Conservation (phyloP, 768 basidiomycete species). For the Melanogaster broomeanus region DNA sequence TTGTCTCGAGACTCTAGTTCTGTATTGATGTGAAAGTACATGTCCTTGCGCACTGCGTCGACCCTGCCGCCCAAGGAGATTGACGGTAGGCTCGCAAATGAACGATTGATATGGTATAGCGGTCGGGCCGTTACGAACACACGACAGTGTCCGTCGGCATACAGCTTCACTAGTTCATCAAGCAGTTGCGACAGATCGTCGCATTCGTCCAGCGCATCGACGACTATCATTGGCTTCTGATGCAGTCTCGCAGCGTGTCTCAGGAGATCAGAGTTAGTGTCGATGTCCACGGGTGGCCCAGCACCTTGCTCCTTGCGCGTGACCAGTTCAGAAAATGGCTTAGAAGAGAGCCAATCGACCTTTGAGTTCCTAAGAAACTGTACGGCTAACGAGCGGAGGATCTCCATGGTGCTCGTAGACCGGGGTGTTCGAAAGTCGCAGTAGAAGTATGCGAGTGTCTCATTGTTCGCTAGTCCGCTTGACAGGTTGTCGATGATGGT, state of each 20-base stretch:
- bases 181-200: background rate
- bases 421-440: conserved; percentile 8
- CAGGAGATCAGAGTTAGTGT: background rate
- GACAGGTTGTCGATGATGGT: background rate
- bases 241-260: background rate
- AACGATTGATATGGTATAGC: background rate
- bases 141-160: background rate
- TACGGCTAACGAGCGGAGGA: conserved; percentile 1
- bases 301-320: conserved; percentile 2
- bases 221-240: background rate
- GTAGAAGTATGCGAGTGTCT: conserved; percentile 9
- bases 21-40: background rate
- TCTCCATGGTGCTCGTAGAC: background rate
- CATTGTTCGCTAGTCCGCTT: background rate
- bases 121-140: conserved; percentile 7
- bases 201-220: conserved; percentile 17
- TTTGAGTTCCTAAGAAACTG: conserved; percentile 2
- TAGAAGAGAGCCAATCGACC: background rate
- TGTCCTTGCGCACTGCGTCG: background rate
- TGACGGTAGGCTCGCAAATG: background rate
- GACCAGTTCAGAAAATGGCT: conserved; percentile 1
- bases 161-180: background rate
- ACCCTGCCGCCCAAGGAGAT: background rate
- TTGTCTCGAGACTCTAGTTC: background rate
- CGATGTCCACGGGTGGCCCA: background rate